Base-by-base conservation (phyloP, 345 rosid genomes). In the Salix suchowensis region DNA sequence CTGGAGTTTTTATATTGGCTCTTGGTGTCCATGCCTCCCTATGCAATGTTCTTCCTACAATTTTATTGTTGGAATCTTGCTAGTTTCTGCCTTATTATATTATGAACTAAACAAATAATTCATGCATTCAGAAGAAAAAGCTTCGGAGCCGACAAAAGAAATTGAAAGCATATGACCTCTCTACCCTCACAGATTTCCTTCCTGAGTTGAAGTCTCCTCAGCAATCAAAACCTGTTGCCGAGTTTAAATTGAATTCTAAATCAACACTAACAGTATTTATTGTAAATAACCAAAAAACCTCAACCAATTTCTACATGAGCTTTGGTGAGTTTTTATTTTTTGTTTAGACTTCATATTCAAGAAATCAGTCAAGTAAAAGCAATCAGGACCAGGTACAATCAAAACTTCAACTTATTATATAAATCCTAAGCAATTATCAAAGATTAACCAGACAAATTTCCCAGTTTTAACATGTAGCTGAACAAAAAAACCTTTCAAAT, bases 161-260 rank as follows among this genome's bases (percentile, higher is more conserved):
- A 79, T 84, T 92, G 83, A 92, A 88, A 81, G 91, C 87, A 24
- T 89, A 86, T 79, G 91, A 92, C 71, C 91, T 96, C 72, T 78
- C 99, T 48, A 24, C 76, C 21, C 94, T 93, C 67, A 80, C 91
- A 0, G 96, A 96, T 54, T 88, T 89, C 84, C 98, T 96, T 64
- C 99, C 96, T 0, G 96, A 91, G 77, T 61, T 86, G 58, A 86
- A 80, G 73, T 72, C 69, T 82, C 73, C 88, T 16, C 77, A 75
- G 69, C 81, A 87, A 76, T 77, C 71, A 70, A 76, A 76, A 73
- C 76, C 85, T 42, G 79, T 82, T 23, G 79, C 83, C 3, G 78
- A 88, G 68, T 66, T 85, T 75, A 96, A 89, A 89, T 79, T 96
- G 79, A 91, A 88, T 71, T 87, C 93, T 86, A 96, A 87, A 85